These are phyloP conservation scores for Mortierella antarctica DNA, from an alignment of 192 early-diverging fungal genomes.

Conservation along the genomic window DNA sequence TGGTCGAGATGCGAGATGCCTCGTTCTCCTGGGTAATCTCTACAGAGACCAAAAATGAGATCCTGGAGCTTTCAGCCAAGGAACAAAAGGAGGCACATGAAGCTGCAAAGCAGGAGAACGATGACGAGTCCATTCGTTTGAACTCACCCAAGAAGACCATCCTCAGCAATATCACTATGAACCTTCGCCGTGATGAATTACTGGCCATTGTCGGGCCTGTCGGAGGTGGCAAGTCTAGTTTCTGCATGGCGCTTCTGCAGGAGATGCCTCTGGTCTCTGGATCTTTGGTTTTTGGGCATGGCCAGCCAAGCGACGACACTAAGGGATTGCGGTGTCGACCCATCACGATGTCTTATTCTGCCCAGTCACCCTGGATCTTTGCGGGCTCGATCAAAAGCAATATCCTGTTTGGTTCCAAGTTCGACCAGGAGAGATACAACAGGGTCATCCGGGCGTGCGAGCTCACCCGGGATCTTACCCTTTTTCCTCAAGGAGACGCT, in stretches of 20 bases:
- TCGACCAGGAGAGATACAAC: constrained; percentile 64
- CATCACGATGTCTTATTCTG: constrained; percentile 62
- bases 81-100: constrained; percentile 7
- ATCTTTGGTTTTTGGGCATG: constrained; percentile 27
- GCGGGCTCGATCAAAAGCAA: constrained; percentile 74
- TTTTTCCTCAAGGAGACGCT: constrained; percentile 65
- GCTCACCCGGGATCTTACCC: constrained; percentile 62
- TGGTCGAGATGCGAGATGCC: constrained; percentile 45
- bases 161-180: constrained; percentile 50
- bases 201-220: constrained; percentile 57
- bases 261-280: constrained; percentile 59
- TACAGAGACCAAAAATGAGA: constrained; percentile 20
- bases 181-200: constrained; percentile 44
- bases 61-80: constrained; percentile 27
- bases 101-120: background rate
- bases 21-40: constrained; percentile 47
- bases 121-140: background rate
- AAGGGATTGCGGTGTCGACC: too few species aligned
- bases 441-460: constrained; percentile 67
- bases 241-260: constrained; percentile 59
- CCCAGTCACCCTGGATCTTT: constrained; percentile 77
- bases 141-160: constrained; percentile 34
- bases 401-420: constrained; percentile 72
- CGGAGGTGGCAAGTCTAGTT: constrained; percentile 57
- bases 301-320: background rate